Evolutionary conservation across 306 rosid species (phyloP).

Genomic region (Macrotyloma uniflorum): DNA sequence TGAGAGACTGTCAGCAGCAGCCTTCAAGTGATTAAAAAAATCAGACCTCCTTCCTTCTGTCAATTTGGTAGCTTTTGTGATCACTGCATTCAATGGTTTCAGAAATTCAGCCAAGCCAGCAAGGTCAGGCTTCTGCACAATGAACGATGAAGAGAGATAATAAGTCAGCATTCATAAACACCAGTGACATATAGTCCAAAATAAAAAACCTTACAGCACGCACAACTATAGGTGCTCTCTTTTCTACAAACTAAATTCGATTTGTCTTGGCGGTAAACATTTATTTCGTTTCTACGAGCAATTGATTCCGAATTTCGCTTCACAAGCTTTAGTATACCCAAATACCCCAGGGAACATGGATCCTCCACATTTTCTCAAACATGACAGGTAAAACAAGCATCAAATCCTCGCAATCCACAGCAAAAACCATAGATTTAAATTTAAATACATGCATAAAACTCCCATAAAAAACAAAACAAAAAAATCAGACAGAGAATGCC

Average conservation of each 20-base stretch:
- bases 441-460: background rate
- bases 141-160: constrained; percentile 20
- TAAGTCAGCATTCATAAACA: constrained; percentile 28
- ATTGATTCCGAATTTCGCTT: constrained; percentile 2
- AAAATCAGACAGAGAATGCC: background rate
- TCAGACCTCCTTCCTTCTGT: constrained; percentile 90
- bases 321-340: background rate
- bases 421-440: background rate
- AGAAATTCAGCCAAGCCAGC: constrained; percentile 83
- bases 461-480: background rate
- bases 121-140: constrained; percentile 79
- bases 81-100: constrained; percentile 80
- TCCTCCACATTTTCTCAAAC: background rate
- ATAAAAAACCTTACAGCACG: background rate
- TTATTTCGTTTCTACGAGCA: background rate
- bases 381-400: constrained; percentile 4
- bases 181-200: background rate
- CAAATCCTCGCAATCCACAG: constrained; percentile 12
- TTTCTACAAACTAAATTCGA: constrained; percentile 21
- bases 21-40: constrained; percentile 86
- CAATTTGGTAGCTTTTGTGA: constrained; percentile 60
- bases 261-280: constrained; percentile 7
- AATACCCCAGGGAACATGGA: background rate
- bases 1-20: constrained; percentile 91
- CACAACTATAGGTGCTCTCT: constrained; percentile 7